Conservation (phyloP, 331 rosid genomes). For the Malus hybrid region DNA sequence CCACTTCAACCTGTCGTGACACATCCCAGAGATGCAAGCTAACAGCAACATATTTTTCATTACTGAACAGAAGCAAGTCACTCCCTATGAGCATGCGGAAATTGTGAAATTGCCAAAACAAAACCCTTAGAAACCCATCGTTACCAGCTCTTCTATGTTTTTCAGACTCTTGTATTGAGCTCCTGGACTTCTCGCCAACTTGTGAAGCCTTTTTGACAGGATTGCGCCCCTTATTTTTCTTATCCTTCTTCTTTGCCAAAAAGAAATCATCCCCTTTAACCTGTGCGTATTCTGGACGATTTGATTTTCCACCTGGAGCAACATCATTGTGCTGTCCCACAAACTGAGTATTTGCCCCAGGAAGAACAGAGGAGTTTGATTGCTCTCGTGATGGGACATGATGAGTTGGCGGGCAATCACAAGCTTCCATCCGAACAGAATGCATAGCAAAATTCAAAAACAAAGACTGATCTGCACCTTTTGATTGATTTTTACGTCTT, state of each 20-base stretch:
- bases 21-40: constrained; percentile 98
- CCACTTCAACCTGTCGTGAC: constrained; percentile 56
- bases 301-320: constrained; percentile 44
- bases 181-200: constrained; percentile 71
- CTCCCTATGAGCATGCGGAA: constrained; percentile 96
- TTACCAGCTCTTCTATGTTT: constrained; percentile 64
- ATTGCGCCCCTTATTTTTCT: constrained; percentile 41
- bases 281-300: constrained; percentile 49
- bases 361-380: constrained; percentile 62
- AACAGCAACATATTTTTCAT: constrained; percentile 91
- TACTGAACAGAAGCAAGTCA: constrained; percentile 86
- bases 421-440: constrained; percentile 95
- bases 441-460: constrained; percentile 95
- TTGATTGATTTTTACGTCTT: constrained; percentile 69
- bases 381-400: constrained; percentile 47
- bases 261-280: constrained; percentile 41
- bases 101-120: constrained; percentile 96
- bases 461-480: constrained; percentile 81
- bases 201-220: constrained; percentile 68
- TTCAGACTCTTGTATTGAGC: constrained; percentile 72
- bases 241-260: constrained; percentile 60
- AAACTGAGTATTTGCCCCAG: constrained; percentile 54
- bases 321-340: constrained; percentile 41
- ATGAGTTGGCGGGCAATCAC: constrained; percentile 92
- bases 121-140: constrained; percentile 67